Conservation (phyloP, 1,139 yeast species). For the Geotrichum cucujoidarum region DNA sequence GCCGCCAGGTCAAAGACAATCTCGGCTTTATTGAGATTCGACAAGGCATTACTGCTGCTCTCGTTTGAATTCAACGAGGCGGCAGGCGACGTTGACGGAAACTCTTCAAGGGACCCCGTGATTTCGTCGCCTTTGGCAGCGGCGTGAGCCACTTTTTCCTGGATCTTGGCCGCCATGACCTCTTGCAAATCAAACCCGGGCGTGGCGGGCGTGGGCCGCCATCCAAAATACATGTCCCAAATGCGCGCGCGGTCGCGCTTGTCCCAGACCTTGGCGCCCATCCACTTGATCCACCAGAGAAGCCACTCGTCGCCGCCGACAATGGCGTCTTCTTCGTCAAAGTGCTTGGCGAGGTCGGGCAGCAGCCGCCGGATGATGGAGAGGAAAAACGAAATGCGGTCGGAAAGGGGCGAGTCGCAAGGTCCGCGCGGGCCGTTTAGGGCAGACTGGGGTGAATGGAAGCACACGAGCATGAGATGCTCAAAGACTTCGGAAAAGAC, state of each 20-base stretch:
- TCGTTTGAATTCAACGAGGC: too few relatives aligned
- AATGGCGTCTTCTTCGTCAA: slow-evolving; percentile 76
- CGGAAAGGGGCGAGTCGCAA: slow-evolving; percentile 40
- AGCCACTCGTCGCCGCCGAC: slow-evolving; percentile 82
- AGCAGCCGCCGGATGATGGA: slow-evolving; percentile 56
- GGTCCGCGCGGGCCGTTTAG: slow-evolving; percentile 22
- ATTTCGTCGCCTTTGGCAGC: not conserved
- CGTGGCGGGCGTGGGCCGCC: slow-evolving; percentile 43
- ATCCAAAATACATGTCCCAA: slow-evolving; percentile 84
- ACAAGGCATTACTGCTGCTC: not conserved
- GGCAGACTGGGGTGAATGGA: slow-evolving; percentile 56
- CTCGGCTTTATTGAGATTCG: not conserved
- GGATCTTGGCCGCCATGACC: not conserved
- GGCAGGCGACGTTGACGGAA: not conserved
- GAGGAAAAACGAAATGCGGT: slow-evolving; percentile 68
- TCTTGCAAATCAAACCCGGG: slow-evolving; percentile 7
- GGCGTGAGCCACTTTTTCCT: not conserved
- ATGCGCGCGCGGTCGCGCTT: slow-evolving; percentile 76
- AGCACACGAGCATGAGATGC: slow-evolving; percentile 64
- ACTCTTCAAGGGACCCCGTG: not conserved
- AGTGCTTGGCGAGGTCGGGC: slow-evolving; percentile 73
- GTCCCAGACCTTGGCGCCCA: slow-evolving; percentile 87
- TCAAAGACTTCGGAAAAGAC: slow-evolving; percentile 62
- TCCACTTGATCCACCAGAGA: slow-evolving; percentile 90
- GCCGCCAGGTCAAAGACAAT: slow-evolving; percentile 18